Evolutionary conservation across 306 rosid genomes (phyloP).

Genomic region (Phaseolus lunatus): DNA sequence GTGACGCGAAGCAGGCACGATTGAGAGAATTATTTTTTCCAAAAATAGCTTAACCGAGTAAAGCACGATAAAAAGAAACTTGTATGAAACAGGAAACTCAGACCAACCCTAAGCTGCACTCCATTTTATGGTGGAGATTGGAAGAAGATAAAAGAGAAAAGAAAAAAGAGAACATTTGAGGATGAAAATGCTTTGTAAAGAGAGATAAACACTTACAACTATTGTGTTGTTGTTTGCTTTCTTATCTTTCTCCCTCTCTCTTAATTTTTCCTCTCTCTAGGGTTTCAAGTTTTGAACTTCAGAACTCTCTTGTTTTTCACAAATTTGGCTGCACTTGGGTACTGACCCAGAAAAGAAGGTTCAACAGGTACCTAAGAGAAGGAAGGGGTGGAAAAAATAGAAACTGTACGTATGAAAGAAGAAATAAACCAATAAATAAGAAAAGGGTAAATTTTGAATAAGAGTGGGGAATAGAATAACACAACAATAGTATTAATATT

Average conservation of each 20-base stretch:
- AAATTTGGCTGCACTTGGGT: slow-evolving; percentile 57
- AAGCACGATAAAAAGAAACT: slow-evolving; percentile 46
- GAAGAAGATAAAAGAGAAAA: neutral
- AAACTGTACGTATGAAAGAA: slow-evolving; percentile 28
- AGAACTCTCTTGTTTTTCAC: slow-evolving; percentile 63
- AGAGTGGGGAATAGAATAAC: neutral
- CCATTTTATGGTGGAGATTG: slow-evolving; percentile 53
- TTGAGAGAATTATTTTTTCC: neutral
- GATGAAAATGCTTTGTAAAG: slow-evolving; percentile 25
- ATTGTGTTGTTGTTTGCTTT: slow-evolving; percentile 1
- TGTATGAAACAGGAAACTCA: slow-evolving; percentile 64
- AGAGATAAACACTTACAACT: slow-evolving; percentile 40
- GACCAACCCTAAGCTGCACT: slow-evolving; percentile 63
- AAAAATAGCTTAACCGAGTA: slow-evolving; percentile 20
- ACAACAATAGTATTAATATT: neutral
- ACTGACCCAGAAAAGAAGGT: slow-evolving; percentile 66
- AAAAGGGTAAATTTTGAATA: neutral
- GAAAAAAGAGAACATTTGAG: slow-evolving; percentile 22
- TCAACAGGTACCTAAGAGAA: slow-evolving; percentile 51
- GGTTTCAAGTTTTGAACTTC: slow-evolving; percentile 49
- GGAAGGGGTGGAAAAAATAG: slow-evolving; percentile 35
- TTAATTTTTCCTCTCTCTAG: slow-evolving; percentile 48
- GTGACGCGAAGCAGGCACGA: neutral
- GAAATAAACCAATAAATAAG: neutral
- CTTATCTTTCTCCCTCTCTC: slow-evolving; percentile 41